Conservation (phyloP, 148 eudicot genomes). For the Silene uniflora region DNA sequence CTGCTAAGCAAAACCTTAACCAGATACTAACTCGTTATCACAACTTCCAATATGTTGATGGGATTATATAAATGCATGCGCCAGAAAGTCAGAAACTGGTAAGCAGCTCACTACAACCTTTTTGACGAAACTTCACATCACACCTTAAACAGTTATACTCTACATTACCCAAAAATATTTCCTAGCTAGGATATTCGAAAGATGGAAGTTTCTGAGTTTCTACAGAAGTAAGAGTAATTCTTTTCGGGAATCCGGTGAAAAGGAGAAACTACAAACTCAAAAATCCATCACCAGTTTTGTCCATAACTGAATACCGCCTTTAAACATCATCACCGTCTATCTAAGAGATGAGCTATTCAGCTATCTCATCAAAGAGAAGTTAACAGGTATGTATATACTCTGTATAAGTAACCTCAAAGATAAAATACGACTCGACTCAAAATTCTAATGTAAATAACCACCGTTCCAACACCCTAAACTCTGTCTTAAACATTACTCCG, state of each 20-base stretch:
- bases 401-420: not conserved
- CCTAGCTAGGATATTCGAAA: too few species aligned
- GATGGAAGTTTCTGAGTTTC: not conserved
- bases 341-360: too few species aligned
- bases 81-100: not conserved
- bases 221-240: not conserved
- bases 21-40: not conserved
- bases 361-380: not conserved
- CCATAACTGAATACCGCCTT: not conserved
- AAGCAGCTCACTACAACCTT: slow-evolving; percentile 1
- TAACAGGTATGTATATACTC: not conserved
- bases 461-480: not conserved
- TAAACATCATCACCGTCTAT: not conserved
- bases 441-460: not conserved
- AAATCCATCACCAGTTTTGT: not conserved
- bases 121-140: not conserved
- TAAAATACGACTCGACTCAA: not conserved
- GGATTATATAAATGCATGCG: not conserved
- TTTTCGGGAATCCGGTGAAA: not conserved
- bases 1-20: not conserved
- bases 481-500: not conserved
- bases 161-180: not conserved
- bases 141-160: not conserved
- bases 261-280: not conserved
- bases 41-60: not conserved